Conservation (phyloP, 2,329 filamentous ascomycete genomes). For the Xylaria hypoxylon region DNA sequence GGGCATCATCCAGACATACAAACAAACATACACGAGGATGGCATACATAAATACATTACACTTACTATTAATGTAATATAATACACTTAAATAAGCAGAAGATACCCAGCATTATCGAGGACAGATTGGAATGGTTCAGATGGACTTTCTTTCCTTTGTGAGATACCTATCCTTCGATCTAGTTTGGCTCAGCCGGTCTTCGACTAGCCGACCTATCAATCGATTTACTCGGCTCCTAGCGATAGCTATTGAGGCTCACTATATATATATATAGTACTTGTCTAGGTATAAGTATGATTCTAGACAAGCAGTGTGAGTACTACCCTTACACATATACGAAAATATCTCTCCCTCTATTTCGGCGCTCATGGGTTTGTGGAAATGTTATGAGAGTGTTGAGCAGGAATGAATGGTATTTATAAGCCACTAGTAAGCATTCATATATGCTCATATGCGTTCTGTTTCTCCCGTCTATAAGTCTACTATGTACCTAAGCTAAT, state of each 20-base stretch:
- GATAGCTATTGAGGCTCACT: too few species aligned
- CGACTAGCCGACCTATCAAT: too few species aligned
- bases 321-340: too few species aligned
- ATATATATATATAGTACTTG: too few species aligned
- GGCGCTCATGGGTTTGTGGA: too few species aligned
- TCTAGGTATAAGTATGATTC: background rate
- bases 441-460: background rate
- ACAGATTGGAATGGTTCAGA: background rate
- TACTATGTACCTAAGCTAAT: background rate
- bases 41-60: slow-evolving; percentile 8
- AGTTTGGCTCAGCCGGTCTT: background rate
- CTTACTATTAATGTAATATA: slow-evolving; percentile 33
- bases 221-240: too few species aligned
- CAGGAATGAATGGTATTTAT: background rate
- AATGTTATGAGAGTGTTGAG: too few species aligned
- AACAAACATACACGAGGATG: background rate
- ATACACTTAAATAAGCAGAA: slow-evolving; percentile 18
- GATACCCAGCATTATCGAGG: slow-evolving; percentile 31
- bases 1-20: too few species aligned
- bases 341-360: too few species aligned
- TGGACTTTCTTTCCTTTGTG: background rate
- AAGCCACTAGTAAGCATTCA: background rate
- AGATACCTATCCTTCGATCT: background rate
- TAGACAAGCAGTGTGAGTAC: background rate
- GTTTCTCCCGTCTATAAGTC: background rate